Evolutionary conservation across 805 yeast genomes (phyloP).

Genomic region (Candida namnaoensis): DNA sequence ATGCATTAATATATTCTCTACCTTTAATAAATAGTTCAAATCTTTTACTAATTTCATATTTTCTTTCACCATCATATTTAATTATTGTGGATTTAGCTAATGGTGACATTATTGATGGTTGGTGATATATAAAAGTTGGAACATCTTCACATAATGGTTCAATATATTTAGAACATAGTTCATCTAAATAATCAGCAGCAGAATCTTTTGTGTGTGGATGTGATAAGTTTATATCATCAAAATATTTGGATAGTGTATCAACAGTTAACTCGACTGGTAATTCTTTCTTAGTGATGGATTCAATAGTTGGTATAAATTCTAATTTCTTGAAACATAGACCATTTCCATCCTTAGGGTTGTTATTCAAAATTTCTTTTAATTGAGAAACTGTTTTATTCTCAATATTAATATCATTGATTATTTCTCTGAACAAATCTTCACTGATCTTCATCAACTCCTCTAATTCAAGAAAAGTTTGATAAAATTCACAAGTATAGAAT

Average conservation of each 20-base stretch:
- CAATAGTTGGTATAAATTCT: conserved; percentile 65
- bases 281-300: conserved; percentile 35
- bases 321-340: conserved; percentile 26
- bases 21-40: conserved; percentile 82
- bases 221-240: conserved; percentile 13
- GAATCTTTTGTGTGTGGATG: conserved; percentile 29
- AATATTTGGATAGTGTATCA: conserved; percentile 32
- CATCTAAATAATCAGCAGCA: conserved; percentile 56
- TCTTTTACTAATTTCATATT: conserved; percentile 46
- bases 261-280: conserved; percentile 39
- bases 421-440: conserved; percentile 40
- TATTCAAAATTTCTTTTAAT: no score
- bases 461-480: conserved; percentile 61
- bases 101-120: conserved; percentile 83
- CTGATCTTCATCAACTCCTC: conserved; percentile 60
- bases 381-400: not conserved
- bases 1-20: conserved; percentile 82
- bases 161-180: conserved; percentile 47
- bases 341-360: not conserved
- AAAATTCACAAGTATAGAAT: conserved; percentile 85
- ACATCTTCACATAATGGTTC: conserved; percentile 49
- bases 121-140: conserved; percentile 75
- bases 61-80: conserved; percentile 20
- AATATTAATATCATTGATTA: conserved; percentile 25
- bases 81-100: conserved; percentile 58